Conservation (phyloP, 129 eudicot species). For the Flaveria brownii region DNA sequence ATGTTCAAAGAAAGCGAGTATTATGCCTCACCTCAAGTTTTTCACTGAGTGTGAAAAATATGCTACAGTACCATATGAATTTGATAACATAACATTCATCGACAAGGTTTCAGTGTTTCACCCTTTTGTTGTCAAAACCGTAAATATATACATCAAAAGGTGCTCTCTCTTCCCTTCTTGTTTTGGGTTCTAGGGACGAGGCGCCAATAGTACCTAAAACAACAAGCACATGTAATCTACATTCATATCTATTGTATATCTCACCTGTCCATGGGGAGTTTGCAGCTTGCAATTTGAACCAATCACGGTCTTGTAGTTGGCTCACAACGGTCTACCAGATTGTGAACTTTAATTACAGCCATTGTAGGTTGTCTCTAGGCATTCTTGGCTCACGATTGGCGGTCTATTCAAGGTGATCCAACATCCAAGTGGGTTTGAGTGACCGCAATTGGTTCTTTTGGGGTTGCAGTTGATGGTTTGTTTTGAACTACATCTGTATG, state of each 20-base stretch:
- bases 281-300: constrained; percentile 20
- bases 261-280: constrained; percentile 12
- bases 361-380: neutral
- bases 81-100: constrained; percentile 9
- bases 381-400: neutral
- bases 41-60: constrained; percentile 50
- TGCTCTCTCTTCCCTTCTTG: constrained; percentile 20
- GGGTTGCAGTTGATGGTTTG: neutral
- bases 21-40: constrained; percentile 97
- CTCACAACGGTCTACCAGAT: constrained; percentile 2
- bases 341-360: neutral
- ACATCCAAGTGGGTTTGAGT: neutral
- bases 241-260: constrained; percentile 23
- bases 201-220: neutral
- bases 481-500: neutral
- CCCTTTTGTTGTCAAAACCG: neutral
- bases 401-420: neutral
- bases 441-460: neutral
- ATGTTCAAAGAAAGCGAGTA: constrained; percentile 96
- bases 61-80: neutral
- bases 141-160: constrained; percentile 26
- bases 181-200: constrained; percentile 33
- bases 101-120: neutral
- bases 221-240: constrained; percentile 4
- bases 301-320: neutral